Base-by-base conservation (phyloP, 164 flowering plant genomes). In the Chimonanthus praecox region DNA sequence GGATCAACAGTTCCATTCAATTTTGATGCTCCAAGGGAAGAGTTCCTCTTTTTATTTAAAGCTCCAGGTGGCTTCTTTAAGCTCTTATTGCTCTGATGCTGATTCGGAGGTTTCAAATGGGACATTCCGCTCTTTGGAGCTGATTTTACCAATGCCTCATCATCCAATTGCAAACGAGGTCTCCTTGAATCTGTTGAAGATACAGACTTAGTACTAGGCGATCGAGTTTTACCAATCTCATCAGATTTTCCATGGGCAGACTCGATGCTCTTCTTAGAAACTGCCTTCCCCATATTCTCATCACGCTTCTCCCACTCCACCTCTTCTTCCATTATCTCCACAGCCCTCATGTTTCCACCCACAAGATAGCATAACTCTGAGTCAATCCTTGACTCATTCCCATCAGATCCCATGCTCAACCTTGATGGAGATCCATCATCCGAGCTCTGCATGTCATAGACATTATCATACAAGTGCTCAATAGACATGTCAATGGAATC, bases 361-460 rank as follows among this genome's bases (percentile, higher is more conserved):
- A 87, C 95, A 70, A 92, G 92, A 80, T 89, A 91, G 51, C 87
- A 84, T 77, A 90, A 80, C 81, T 92, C 97, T 0, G 90, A 90
- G 83, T 92, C 97, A 77, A 92, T 87, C 83, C 91, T 85, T 45
- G 97, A 92, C 78, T 92, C 97, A 6, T 86, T 90, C 49, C 89
- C 95, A 77, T 88, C 85, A 1, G 95, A 92, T 67, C 84, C 86
- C 82, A 82, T 87, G 73, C 97, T 92, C 21, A 71, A 81, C 84
- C 95, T 85, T 2, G 95, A 90, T 3, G 91, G 91, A 2, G 95
- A 90, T 64, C 81, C 87, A 82, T 89, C 94, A 62, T 61, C 74
- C 11, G 95, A 89, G 76, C 97, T 92, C 78, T 87, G 91, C 97
- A 92, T 88, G 16, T 90, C 95, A 77, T 87, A 90, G 3, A 90